Percentiles rank a stretch among this genome's conserved stretches.
phyloP scores from a whole-genome alignment of 495 filamentous ascomycete genomes.

The Neurospora cerealis region DNA sequence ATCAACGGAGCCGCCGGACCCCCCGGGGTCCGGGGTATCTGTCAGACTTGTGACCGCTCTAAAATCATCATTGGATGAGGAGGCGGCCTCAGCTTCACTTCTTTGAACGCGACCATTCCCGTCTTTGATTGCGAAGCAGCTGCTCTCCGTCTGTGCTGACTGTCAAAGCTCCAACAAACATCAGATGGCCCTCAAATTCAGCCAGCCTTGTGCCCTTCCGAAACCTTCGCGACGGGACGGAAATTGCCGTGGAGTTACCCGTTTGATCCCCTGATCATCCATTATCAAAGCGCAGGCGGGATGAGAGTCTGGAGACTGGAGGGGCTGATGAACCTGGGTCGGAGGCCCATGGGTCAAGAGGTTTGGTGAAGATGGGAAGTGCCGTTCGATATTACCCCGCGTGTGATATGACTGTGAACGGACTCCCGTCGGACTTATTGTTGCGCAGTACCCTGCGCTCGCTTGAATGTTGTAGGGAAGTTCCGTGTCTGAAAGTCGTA shows the following conservation, averaged over 20 bases:
- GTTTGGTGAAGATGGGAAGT: background rate
- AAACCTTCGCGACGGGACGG: background rate
- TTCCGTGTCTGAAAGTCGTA: background rate
- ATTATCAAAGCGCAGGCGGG: background rate
- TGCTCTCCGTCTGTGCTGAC: background rate
- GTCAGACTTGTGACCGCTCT: background rate
- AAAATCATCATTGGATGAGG: background rate
- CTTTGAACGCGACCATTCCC: background rate
- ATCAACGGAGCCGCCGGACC: background rate
- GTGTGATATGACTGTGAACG: background rate
- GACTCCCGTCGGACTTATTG: background rate
- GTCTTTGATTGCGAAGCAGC: background rate
- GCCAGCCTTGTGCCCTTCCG: background rate
- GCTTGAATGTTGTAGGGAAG: background rate
- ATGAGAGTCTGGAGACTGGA: background rate
- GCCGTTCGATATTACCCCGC: background rate
- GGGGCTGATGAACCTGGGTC: background rate
- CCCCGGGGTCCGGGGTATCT: background rate
- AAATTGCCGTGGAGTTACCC: background rate
- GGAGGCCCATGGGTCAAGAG: background rate
- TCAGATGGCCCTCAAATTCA: background rate
- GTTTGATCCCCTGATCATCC: background rate
- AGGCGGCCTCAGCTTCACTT: too few species aligned
- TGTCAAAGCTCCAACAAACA: background rate
- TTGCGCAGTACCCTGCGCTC: background rate